Base-by-base conservation (phyloP, 2,329 filamentous ascomycete genomes). In the Xylariaceae sp. region DNA sequence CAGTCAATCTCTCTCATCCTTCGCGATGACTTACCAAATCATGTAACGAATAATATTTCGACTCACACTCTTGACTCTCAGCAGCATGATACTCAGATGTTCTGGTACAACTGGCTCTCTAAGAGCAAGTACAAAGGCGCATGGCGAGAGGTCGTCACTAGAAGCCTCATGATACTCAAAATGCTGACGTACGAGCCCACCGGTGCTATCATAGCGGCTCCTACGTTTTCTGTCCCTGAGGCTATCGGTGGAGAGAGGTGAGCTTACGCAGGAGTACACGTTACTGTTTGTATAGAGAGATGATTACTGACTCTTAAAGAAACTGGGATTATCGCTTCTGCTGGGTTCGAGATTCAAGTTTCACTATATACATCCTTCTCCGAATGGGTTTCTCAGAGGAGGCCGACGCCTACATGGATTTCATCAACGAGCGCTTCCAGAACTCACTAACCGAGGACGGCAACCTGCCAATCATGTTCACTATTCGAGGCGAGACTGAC, bases 401-500 rank as follows among this genome's bases (percentile, higher is more conserved):
- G 61, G 85, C 85, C 3, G 83, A 89, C 58, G 80, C 83, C 1
- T 90, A 88, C 61, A 88, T 89, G 74, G 73, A 76, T 40, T 90
- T 89, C 58, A 88, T 90, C 49, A 86, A 78, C 63, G 78, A 86
- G 50, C 76, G 84, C 9, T 79, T 89, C 45, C 68, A 77, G 24
- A 72, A 78, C 45, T 81, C 81, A 1, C 72, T 78, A n/a, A 68
- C 68, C 7, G 59, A 73, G 1, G 76, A 82, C 37, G 78, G 79
- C 22, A 77, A 79, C 22, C 64, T 90, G 28, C 86, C 86, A 11
- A 87, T 90, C 56, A 89, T 90, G 85, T 89, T 89, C 57, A 87
- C 82, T 31, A 89, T 90, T 50, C 74, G 79, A 18, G 86, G 86
- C 35, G 81, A 80, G 34, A 88, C 83, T 1, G 80, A 88, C 30